Conservation (phyloP, 495 filamentous ascomycete species). For the Apiosordaria backusii region DNA sequence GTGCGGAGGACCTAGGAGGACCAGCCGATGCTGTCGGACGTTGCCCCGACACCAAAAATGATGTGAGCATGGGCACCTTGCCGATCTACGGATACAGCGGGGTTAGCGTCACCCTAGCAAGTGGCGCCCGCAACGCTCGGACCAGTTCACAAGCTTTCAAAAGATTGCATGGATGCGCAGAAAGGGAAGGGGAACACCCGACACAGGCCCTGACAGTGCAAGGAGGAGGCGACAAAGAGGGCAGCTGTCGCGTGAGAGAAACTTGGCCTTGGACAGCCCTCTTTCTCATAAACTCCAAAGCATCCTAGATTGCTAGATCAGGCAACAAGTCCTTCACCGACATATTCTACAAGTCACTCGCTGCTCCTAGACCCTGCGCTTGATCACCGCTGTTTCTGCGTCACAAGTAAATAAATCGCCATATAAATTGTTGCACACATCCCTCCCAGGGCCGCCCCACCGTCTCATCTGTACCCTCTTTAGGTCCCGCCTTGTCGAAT, state of each 20-base stretch:
- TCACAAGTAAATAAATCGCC: neutral
- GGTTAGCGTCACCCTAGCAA: neutral
- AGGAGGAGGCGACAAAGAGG: constrained; percentile 14
- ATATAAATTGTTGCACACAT: neutral
- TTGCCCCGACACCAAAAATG: too few species aligned
- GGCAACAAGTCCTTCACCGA: neutral
- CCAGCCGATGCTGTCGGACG: neutral
- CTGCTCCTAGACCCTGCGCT: neutral
- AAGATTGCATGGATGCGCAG: neutral
- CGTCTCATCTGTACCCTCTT: neutral
- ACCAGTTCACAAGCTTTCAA: constrained; percentile 10
- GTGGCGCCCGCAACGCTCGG: neutral
- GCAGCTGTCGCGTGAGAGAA: constrained; percentile 28
- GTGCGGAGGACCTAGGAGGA: neutral
- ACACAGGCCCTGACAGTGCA: neutral
- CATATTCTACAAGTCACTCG: neutral
- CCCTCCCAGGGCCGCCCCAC: neutral
- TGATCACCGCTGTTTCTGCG: neutral
- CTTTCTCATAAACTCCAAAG: neutral
- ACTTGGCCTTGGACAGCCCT: neutral
- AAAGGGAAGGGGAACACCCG: neutral
- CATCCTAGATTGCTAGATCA: neutral
- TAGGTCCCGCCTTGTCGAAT: neutral
- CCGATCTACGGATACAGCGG: too few species aligned
- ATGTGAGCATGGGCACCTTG: too few species aligned